Base-by-base conservation (phyloP, 768 basidiomycete genomes). In the Hysterangium stoloniferum region DNA sequence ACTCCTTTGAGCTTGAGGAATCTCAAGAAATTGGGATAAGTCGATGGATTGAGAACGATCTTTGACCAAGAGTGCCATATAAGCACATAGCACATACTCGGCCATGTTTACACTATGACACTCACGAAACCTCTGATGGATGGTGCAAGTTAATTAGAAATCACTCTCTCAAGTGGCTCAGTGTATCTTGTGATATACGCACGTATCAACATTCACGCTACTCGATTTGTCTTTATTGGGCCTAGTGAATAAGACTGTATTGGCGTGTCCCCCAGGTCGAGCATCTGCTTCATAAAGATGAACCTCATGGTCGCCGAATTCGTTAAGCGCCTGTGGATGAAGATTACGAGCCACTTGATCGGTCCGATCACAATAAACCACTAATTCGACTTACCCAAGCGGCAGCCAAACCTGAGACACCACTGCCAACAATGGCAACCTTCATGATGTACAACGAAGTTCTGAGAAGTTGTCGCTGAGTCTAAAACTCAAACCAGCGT, bases 1-100 rank as follows among this genome's bases (percentile, higher is more conserved):
- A 86, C 73, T 12, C 63, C 58, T 4, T 72, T 66, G 25, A 70
- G 61, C 13, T 68, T 64, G 29, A 88, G 71, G 61, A 89, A 90
- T 35, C 77, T 74, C 43, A 85, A 71, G 60, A 88, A 86, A 62
- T 89, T 87, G 19, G 85, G 87, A 59, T 87, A 88, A 0, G 85
- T 86, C 32, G 68, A 69, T 0, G 84, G 81, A 60, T 88, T 87
- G 64, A 84, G 78, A 6, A 87, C 85, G 56, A 87, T 84, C 82
- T 86, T 57, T n/a, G n/a, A n/a, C n/a, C n/a, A n/a, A n/a, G 2
- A 49, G 4, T 47, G 32, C n/a, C 25, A 45, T 11, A 45, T 29
- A 28, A 15, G 32, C n/a, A 17, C 15, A 12, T 27, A 45, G 17
- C 6, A 6, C 33, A 34, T 17, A 17, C 11, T 25, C 19, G 8